Evolutionary conservation across 148 eudicot species (phyloP), one percentile per base, ranked within the genome.

Genomic region (Camellia sinensis): DNA sequence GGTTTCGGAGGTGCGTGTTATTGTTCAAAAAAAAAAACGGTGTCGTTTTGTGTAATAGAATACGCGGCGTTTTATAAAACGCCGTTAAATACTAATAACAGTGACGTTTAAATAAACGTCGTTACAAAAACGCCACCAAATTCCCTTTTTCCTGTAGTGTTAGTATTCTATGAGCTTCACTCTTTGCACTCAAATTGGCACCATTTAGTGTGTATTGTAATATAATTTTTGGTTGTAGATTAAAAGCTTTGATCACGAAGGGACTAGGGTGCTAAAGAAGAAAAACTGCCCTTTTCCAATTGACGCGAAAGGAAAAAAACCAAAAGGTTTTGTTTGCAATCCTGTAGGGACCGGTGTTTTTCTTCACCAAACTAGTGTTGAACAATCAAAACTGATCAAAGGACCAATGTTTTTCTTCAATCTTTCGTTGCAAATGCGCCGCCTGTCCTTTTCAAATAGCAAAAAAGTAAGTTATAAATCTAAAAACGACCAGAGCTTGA

Each of bases 271-370:
- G 63, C 43, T 29, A 10, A 67, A 67, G 22, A 63, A 48, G 57
- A 57, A 73, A 14, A 17, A 65, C 67, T 56, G 18, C 17, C 29
- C 12, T 18, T n/a, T n/a, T 45, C 53, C 67, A 22, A 67, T 21
- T 21, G 40, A 22, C 17, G 18, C 8, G 54, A 44, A 45, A 61
- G 78, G 76, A 3, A 21, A 76, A 2, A 56, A 76, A 62, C 40
- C 0, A 6, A 62, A 46, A 19, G 69, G 60, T 48, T 48, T 22
- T 19, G 59, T 9, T 17, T 67, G 79, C 17, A 79, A 45, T 69
- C 56, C 59, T 19, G 45, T 41, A 21, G 83, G 83, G 65, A 81
- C 79, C 2, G 75, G 83, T 44, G 83, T 81, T 48, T 80, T 80
- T 29, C 71, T 80, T 80, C 67, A 74, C 46, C 66, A 45, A 14